Evolutionary conservation across 1,284 basidiomycete species (phyloP).

Genomic region (Microbotryum intermedium): DNA sequence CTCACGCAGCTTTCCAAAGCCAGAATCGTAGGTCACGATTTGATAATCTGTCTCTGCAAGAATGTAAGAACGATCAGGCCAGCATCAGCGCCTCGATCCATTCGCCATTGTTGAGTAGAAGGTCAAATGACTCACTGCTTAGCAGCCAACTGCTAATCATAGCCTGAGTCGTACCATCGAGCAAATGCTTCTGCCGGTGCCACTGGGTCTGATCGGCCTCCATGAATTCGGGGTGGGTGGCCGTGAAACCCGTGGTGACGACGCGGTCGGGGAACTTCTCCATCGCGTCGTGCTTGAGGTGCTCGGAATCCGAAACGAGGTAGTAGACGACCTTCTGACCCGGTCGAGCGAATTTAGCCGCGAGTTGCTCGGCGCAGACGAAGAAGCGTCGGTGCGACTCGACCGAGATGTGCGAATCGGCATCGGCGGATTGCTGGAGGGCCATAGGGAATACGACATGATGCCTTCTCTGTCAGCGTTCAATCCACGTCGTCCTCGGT

Average conservation of each 20-base stretch:
- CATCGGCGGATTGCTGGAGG: too few species aligned
- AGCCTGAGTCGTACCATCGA: too few species aligned
- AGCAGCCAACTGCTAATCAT: too few species aligned
- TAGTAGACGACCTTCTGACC: conserved; percentile 17
- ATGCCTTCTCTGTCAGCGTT: too few species aligned
- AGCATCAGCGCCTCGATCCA: conserved; percentile 12
- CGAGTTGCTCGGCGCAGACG: conserved; percentile 20
- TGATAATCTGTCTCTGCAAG: conserved; percentile 6
- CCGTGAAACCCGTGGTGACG: conserved; percentile 12
- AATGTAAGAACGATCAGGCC: conserved; percentile 14
- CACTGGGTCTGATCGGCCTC: too few species aligned
- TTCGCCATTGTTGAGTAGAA: neutral
- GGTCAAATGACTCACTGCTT: too few species aligned
- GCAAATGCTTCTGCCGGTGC: too few species aligned
- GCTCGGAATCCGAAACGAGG: conserved; percentile 17
- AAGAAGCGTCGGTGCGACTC: conserved; percentile 20
- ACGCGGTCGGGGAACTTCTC: conserved; percentile 10
- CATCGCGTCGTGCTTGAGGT: conserved; percentile 17
- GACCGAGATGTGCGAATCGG: conserved; percentile 9
- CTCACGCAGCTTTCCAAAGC: conserved; percentile 1
- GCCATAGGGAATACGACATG: too few species aligned
- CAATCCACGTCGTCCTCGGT: too few species aligned
- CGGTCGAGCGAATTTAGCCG: conserved; percentile 2
- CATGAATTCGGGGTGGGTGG: conserved; percentile 17
- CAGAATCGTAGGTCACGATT: neutral